Evolutionary conservation across 192 early-diverging fungal genomes (phyloP), one percentile per base, ranked within the genome.

Genomic region (Entomortierella parvispora): DNA sequence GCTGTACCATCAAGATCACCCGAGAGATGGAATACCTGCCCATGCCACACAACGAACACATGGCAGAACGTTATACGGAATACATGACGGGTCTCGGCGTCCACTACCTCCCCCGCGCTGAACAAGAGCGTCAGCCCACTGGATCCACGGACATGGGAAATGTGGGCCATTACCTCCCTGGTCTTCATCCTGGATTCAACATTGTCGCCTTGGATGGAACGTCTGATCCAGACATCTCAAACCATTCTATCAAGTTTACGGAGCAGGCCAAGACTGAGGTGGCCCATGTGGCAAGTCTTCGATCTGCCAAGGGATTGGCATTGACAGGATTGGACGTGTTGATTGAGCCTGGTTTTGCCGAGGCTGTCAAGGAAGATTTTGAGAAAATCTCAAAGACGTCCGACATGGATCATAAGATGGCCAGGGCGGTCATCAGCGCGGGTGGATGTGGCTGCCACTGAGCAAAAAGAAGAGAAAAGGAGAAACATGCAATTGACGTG

Each of bases 171-270:
- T 37, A 65, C 23, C 33, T 74, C 8, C 70, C 70, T 14, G 62
- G 70, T 4, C 64, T 74, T 49, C 70, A 74, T 31, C 70, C 70
- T 0, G 56, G 64, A n/a, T 74, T 45, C 42, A 49, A 60, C 32
- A 74, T 74, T 53, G 47, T 52, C n/a, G 48, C 62, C 34, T 62
- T 87, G 52, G 52, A 67, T 0, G 67, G 81, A 28, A 78, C 80
- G 12, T 83, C 87, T 31, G 81, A 86, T 32, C 84, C 83, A 0
- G 80, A 84, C 14, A 75, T 84, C 49, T 75, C 81, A 0, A 90
- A 88, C 51, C 93, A 94, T 52, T 89, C 93, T 0, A 62, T 71
- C 15, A 85, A 83, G 51, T 94, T 94, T 56, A 78, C 86, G 4
- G 68, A 81, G 34, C 84, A 74, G 6, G 89, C 91, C 0, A 79